Base-by-base conservation (phyloP, 2,329 filamentous ascomycete species). In the Myriosclerotinia curreyana region DNA sequence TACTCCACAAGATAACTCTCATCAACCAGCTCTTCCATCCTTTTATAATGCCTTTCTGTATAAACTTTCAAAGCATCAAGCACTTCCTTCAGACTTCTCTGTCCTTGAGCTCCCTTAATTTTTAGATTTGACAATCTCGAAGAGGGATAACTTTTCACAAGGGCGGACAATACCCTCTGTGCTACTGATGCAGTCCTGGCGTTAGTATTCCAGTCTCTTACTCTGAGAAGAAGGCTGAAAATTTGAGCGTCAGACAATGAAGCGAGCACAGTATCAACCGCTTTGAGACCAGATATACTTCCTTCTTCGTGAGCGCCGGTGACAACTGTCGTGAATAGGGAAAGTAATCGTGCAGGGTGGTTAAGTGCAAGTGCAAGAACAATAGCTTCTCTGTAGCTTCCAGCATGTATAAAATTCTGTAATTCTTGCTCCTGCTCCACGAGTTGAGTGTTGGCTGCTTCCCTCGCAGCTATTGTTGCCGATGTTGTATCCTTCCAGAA, bases 201-300 rank as follows among this genome's bases (percentile, higher is more conserved):
- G 71, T 98, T 98, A 5, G 95, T 96, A 75, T 99, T 99, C 95
- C 95, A 99, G 77, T 99, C 95, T 53, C 96, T 84, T 52, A 97
- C 78, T 65, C 95, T 83, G 46, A 94, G 80, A 0, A 99, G 83
- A 17, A 99, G 83, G 8, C 86, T 81, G 77, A 91, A 96, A 17
- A 99, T 83, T 75, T 98, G 94, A 70, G 94, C 89, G 70, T 95
- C 88, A 5, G 88, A 89, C 7, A 99, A 81, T 15, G 80, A 84
- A n/a, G 82, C 85, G 0, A 99, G 80, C 0, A 96, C 93, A 22
- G 92, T 84, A 71, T 98, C 95, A 11, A 98, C 94, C 14, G 86
- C 85, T 64, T 78, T 81, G 20, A 86, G 75, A 0, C 89, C 90
- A 1, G 81, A 85, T 55, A 91, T 74, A 73, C 86, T 90, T 55